Percentiles rank a stretch among this genome's conserved stretches.
phyloP scores from a whole-genome alignment of 176 grass and related monocot species.

The Leersia perrieri region DNA sequence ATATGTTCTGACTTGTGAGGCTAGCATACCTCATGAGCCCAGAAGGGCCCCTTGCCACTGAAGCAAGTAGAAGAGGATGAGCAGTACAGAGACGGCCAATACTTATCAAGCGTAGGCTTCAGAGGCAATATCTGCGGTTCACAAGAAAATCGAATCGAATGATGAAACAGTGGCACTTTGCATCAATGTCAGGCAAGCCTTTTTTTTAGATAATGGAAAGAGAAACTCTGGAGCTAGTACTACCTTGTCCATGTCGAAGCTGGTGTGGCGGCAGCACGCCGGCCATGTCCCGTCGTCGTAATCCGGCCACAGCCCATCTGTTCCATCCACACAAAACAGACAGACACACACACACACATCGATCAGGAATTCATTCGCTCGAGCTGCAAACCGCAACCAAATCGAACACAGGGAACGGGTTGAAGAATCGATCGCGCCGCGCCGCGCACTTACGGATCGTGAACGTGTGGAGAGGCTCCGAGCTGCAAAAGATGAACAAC shows the following conservation, averaged over 20 bases:
- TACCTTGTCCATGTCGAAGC: conserved; percentile 52
- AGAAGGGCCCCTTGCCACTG: conserved; percentile 51
- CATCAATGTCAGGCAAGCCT: too few species aligned
- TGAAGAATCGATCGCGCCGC: background rate
- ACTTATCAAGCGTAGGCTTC: conserved; percentile 23
- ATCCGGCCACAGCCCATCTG: conserved; percentile 57
- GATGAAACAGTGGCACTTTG: background rate
- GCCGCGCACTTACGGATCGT: conserved; percentile 74
- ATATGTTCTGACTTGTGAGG: background rate
- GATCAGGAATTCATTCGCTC: background rate
- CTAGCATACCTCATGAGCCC: conserved; percentile 52
- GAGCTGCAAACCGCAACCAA: background rate
- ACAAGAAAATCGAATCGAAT: background rate
- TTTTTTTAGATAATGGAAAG: too few species aligned
- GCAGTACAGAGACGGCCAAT: conserved; percentile 59
- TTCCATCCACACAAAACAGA: background rate
- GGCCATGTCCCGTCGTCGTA: conserved; percentile 61
- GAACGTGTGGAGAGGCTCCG: conserved; percentile 59
- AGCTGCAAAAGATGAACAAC: conserved; percentile 31
- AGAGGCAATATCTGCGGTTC: conserved; percentile 41
- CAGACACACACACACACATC: background rate
- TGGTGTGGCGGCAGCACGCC: conserved; percentile 46
- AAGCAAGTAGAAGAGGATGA: conserved; percentile 47
- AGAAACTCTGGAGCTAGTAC: background rate
- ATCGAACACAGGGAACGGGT: background rate